phyloP scores from a whole-genome alignment of 1,139 yeast species.

The Fermentozyma sake region DNA sequence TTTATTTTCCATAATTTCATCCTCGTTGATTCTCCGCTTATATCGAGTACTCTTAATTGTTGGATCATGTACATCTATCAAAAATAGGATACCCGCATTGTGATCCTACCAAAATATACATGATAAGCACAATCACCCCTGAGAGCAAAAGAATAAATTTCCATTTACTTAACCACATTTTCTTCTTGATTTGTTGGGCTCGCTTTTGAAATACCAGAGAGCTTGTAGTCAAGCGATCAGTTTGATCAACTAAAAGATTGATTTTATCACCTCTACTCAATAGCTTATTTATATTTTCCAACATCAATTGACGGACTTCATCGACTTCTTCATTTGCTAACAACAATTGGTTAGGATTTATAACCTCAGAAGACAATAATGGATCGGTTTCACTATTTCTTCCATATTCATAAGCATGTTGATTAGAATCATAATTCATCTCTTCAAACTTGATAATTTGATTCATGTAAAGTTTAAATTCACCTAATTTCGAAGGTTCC shows the following conservation, averaged over 20 bases:
- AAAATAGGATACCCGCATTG: conserved; percentile 51
- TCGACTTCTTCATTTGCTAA: conserved; percentile 47
- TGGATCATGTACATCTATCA: conserved; percentile 24
- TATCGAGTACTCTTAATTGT: too few species aligned
- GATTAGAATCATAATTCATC: conserved; percentile 37
- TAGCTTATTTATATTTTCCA: conserved; percentile 63
- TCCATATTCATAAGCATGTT: conserved; percentile 33
- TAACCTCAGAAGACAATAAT: conserved; percentile 12
- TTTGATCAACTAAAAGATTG: conserved; percentile 70
- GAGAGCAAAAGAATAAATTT: conserved; percentile 35
- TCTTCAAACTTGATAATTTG: conserved; percentile 51
- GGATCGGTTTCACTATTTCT: conserved; percentile 13
- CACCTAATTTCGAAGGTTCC: conserved; percentile 28
- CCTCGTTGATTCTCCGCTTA: too few species aligned
- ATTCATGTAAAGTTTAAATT: conserved; percentile 49
- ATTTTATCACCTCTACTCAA: conserved; percentile 80
- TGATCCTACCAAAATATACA: conserved; percentile 43
- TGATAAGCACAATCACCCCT: conserved; percentile 21
- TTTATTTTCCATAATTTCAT: too few species aligned
- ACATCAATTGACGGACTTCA: conserved; percentile 58
- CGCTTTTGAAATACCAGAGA: conserved; percentile 71
- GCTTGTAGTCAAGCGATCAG: conserved; percentile 66
- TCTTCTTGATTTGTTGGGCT: conserved; percentile 60
- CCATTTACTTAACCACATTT: conserved; percentile 62
- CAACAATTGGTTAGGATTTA: conserved; percentile 37